Percentiles rank a stretch among this genome's conserved stretches.
These are phyloP conservation scores for Papiliotrema laurentii DNA, from an alignment of 1,284 basidiomycete genomes.

Conservation along the genomic window DNA sequence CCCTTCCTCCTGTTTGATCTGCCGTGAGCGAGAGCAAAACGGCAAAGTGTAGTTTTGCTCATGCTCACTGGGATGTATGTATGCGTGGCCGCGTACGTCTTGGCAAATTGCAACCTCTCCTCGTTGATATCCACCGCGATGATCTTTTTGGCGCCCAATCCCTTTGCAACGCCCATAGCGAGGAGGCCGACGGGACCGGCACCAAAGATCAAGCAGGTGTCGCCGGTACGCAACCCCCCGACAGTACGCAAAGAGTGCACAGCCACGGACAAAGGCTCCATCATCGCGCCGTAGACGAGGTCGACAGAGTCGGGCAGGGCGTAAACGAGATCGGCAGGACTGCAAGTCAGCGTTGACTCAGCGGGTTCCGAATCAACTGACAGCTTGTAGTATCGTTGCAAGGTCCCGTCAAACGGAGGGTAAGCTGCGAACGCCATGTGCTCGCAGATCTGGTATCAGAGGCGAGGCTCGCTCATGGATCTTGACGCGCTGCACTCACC, in stretches of 20 bases:
- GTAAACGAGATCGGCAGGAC: constrained; percentile 43
- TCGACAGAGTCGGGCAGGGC: constrained; percentile 46
- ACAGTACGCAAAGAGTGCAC: constrained; percentile 80
- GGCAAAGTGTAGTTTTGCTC: constrained; percentile 8
- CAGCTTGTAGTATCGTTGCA: constrained; percentile 43
- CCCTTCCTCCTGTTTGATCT: constrained; percentile 24
- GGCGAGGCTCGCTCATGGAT: neutral
- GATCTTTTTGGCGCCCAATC: constrained; percentile 73
- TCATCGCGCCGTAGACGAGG: constrained; percentile 55
- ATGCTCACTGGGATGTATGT: constrained; percentile 59
- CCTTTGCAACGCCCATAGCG: constrained; percentile 87
- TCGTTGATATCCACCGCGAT: constrained; percentile 82
- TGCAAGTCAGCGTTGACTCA: constrained; percentile 10
- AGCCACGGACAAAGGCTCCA: constrained; percentile 90
- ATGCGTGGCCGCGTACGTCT: constrained; percentile 81
- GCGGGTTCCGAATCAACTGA: too few relatives aligned
- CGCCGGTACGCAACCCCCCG: constrained; percentile 65
- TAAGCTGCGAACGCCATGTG: constrained; percentile 46
- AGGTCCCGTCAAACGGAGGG: constrained; percentile 45
- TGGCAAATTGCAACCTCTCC: constrained; percentile 79
- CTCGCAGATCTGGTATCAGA: constrained; percentile 33
- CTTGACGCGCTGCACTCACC: constrained; percentile 47
- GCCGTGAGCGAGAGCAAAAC: neutral
- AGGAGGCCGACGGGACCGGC: constrained; percentile 86
- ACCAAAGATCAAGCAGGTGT: constrained; percentile 77